These are phyloP conservation scores for Wickerhamomyces rabaulensis DNA, from an alignment of 805 yeast species.

Conservation along the genomic window DNA sequence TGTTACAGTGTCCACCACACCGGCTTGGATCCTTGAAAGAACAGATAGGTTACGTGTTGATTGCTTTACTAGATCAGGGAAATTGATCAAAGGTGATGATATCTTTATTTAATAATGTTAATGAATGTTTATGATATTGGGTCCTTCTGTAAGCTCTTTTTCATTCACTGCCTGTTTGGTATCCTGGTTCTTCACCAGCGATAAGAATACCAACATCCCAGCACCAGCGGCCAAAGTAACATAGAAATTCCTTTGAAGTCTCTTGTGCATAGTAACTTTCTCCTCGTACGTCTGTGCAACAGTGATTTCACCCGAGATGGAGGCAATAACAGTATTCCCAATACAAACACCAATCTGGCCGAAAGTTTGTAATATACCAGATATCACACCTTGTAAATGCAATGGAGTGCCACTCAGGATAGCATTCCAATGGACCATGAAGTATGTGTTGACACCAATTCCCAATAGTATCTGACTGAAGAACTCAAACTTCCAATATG, in stretches of 20 bases:
- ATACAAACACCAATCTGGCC: constrained; percentile 30
- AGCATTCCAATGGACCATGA: constrained; percentile 29
- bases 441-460: constrained; percentile 26
- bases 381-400: constrained; percentile 34
- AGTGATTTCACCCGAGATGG: constrained; percentile 24
- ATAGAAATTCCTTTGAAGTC: no score
- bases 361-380: constrained; percentile 31
- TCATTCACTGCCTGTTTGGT: no score
- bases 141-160: no score
- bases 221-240: no score
- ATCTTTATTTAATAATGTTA: constrained; percentile 9
- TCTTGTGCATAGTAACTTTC: no score
- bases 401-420: constrained; percentile 30
- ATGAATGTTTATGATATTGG: background rate
- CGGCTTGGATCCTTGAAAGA: constrained; percentile 8
- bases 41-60: constrained; percentile 18
- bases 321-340: constrained; percentile 23
- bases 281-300: no score
- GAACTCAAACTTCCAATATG: constrained; percentile 27
- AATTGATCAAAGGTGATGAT: constrained; percentile 13
- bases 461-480: constrained; percentile 23
- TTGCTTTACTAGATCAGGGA: constrained; percentile 18
- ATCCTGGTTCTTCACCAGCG: no score
- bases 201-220: no score
- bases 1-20: constrained; percentile 16